Percentiles rank a stretch among this genome's conserved stretches.
Evolutionary conservation across 768 basidiomycete genomes (phyloP).

Genomic region (Auricularia heimuer): DNA sequence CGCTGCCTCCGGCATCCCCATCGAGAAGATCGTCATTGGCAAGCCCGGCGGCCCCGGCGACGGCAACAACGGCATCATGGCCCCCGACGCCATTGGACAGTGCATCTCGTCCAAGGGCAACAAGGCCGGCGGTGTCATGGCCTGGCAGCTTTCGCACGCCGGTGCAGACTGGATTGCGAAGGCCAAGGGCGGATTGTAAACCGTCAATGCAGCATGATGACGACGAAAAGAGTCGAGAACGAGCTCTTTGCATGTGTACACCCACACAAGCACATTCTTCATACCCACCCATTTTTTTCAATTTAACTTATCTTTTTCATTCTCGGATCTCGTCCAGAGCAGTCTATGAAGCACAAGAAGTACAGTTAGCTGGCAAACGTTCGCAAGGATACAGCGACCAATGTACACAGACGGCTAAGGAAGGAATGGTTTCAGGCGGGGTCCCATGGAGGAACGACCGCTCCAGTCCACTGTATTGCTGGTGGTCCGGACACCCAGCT

Average conservation of each 20-base stretch:
- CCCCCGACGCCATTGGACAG: neutral
- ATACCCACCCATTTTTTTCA: neutral
- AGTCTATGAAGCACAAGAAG: too few relatives aligned
- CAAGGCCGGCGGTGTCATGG: conserved; percentile 30
- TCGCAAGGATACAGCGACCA: too few relatives aligned
- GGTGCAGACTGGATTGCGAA: neutral
- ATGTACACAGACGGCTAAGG: too few relatives aligned
- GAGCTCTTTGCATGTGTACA: neutral
- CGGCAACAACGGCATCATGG: conserved; percentile 17
- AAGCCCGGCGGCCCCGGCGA: conserved; percentile 22
- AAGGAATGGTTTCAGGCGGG: too few relatives aligned
- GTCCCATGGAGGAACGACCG: too few relatives aligned
- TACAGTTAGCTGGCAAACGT: too few relatives aligned
- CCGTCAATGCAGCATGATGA: neutral
- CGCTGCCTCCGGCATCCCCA: conserved; percentile 20
- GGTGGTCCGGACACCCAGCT: too few relatives aligned
- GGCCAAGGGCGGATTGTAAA: neutral
- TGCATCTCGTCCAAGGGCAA: conserved; percentile 11
- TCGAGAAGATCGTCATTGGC: conserved; percentile 29
- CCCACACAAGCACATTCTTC: neutral
- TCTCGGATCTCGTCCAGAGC: neutral
- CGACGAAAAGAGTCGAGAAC: neutral
- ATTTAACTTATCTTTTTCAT: conserved; percentile 2
- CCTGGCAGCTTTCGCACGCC: conserved; percentile 11
- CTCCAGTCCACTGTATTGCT: too few relatives aligned